phyloP scores from a whole-genome alignment of 2,329 filamentous ascomycete species.

The Sclerotinia subarctica region DNA sequence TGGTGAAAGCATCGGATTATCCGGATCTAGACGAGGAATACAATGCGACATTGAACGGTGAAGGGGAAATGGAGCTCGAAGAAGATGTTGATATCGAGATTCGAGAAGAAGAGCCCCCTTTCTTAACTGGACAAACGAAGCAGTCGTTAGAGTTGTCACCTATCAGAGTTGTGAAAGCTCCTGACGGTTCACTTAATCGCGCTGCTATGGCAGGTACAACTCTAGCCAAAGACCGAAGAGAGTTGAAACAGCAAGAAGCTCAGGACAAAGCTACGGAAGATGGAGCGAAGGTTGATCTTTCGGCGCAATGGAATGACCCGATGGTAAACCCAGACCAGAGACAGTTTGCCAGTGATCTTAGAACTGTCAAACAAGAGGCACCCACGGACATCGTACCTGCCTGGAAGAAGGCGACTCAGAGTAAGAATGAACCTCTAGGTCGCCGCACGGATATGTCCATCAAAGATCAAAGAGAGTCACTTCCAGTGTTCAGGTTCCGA shows the following conservation, averaged over 20 bases:
- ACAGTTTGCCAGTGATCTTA: constrained; percentile 84
- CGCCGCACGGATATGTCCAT: constrained; percentile 89
- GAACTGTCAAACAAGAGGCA: constrained; percentile 60
- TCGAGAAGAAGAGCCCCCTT: constrained; percentile 91
- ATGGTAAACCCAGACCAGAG: constrained; percentile 84
- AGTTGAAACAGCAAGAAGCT: constrained; percentile 82
- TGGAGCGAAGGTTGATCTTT: constrained; percentile 73
- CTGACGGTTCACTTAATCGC: constrained; percentile 95
- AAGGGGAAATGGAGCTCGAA: constrained; percentile 86
- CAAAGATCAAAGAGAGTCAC: constrained; percentile 85
- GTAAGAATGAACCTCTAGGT: constrained; percentile 76
- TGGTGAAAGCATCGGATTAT: constrained; percentile 88
- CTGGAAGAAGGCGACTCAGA: constrained; percentile 83
- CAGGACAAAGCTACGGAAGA: constrained; percentile 74
- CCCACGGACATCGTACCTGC: constrained; percentile 72
- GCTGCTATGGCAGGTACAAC: constrained; percentile 91
- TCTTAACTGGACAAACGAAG: constrained; percentile 92
- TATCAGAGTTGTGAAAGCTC: constrained; percentile 94
- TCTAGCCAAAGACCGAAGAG: constrained; percentile 84
- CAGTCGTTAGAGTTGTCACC: constrained; percentile 92
- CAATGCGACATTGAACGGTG: constrained; percentile 79
- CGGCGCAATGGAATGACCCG: constrained; percentile 93
- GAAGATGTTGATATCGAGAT: constrained; percentile 98
- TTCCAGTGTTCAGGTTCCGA: constrained; percentile 88
- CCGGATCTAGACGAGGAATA: constrained; percentile 94